These are phyloP conservation scores for Lactifluus hygrophoroides DNA, from an alignment of 768 basidiomycete species.

Conservation along the genomic window DNA sequence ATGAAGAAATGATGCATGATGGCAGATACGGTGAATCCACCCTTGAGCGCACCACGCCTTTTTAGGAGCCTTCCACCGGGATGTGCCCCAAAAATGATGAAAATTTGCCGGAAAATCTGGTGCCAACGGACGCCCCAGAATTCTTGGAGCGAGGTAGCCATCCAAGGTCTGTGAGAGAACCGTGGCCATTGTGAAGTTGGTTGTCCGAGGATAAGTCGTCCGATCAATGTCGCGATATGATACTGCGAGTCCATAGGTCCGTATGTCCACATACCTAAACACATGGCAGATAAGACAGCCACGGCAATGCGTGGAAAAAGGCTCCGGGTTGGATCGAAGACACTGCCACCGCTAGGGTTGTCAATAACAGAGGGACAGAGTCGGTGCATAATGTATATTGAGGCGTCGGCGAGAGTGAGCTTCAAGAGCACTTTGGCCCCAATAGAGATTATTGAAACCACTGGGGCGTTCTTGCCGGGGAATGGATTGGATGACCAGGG, in stretches of 20 bases:
- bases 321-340: not conserved
- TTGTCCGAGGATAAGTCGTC: constrained; percentile 25
- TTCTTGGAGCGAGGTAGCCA: no score
- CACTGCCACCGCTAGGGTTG: not conserved
- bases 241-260: constrained; percentile 21
- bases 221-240: constrained; percentile 21
- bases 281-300: not conserved
- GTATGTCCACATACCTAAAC: constrained; percentile 10
- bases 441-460: not conserved
- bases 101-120: no score
- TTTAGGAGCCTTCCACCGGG: constrained; percentile 36
- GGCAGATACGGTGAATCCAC: constrained; percentile 52
- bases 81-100: no score
- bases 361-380: constrained; percentile 3
- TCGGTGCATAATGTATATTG: not conserved
- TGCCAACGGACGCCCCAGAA: no score
- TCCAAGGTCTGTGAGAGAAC: constrained; percentile 29
- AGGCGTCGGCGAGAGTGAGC: not conserved
- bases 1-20: constrained; percentile 50
- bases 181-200: constrained; percentile 29
- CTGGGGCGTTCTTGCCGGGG: not conserved
- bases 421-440: not conserved
- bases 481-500: constrained; percentile 11
- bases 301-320: not conserved
- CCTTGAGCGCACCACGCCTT: constrained; percentile 41